Percentiles rank a stretch among this genome's conserved stretches.
Evolutionary conservation across 352 stramenopile genomes (phyloP).

Genomic region (Pythium diclinum): DNA sequence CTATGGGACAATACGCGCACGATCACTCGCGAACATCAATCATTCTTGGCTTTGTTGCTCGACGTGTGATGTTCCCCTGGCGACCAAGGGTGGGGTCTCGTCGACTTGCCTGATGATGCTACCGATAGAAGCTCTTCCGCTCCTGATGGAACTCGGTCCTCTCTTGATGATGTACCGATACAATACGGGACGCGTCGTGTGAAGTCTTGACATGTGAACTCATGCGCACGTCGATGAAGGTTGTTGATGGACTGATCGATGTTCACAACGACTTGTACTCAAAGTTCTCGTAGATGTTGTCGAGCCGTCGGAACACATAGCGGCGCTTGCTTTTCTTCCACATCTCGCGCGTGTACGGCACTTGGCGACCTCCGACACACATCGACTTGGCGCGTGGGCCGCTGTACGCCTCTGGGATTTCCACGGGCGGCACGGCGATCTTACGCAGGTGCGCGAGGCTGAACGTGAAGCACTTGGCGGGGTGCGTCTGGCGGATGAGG

Average conservation of each 20-base stretch:
- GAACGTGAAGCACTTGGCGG: conserved; percentile 45
- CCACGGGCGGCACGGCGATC: conserved; percentile 42
- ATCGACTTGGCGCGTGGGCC: conserved; percentile 33
- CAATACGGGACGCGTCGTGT: too few species aligned
- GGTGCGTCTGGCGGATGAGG: conserved; percentile 43
- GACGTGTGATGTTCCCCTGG: too few species aligned
- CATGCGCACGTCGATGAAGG: too few species aligned
- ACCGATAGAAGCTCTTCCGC: too few species aligned
- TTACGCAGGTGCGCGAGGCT: conserved; percentile 51
- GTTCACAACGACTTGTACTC: conserved; percentile 23
- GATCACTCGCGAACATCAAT: too few species aligned
- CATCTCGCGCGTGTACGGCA: conserved; percentile 49
- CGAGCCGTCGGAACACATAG: conserved; percentile 27
- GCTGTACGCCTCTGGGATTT: conserved; percentile 42
- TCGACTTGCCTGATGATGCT: too few species aligned
- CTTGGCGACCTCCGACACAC: conserved; percentile 42
- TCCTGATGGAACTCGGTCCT: too few species aligned
- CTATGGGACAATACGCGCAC: not conserved
- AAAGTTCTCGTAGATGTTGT: conserved; percentile 51
- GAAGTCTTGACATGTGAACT: too few species aligned
- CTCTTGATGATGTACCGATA: too few species aligned
- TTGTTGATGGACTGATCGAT: too few species aligned
- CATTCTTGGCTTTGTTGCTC: too few species aligned
- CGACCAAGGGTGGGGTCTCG: too few species aligned
- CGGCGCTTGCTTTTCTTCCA: conserved; percentile 44